Base-by-base conservation (phyloP, 495 filamentous ascomycete species). In the Evernia prunastri region DNA sequence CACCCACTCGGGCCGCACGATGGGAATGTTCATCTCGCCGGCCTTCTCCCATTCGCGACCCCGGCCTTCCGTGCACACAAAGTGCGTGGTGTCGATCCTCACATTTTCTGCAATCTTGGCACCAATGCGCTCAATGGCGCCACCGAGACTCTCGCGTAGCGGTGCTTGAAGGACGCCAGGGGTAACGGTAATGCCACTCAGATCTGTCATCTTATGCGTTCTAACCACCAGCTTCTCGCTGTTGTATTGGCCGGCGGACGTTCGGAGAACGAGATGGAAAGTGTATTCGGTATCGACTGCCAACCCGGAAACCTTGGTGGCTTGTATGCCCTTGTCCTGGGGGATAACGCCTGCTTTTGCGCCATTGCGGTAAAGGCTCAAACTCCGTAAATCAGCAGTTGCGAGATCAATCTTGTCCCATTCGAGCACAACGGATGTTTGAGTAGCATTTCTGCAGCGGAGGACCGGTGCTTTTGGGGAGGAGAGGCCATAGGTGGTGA, bases 141-240 rank as follows among this genome's bases (percentile, higher is more conserved):
- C 81, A 27, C 82, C 77, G 1, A 99, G 82, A 49, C 81, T 85
- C 61, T 96, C 92, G 66, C 86, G 84, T 54, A 87, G 81, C 39
- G 86, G 81, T 9, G 88, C 78, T 3, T 91, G 89, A 66, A 99
- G 80, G 63, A 96, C 82, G 25, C 94, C 94, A 8, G 91, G 88
- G 17, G 92, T 97, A 61, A 99, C 89, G 15, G 95, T 97, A 73
- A 99, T 95, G 56, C 94, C 94, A 60, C 87, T 90, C 56, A 99
- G 80, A 75, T 99, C 94, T 35, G 94, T 97, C 95, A 97, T 97
- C 80, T 97, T 96, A 78, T 97, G 95, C 51, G 94, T 99, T 66
- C 86, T 85, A 56, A 96, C 90, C 11, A 83, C 83, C 60, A 99
- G 79, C 72, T 89, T 90, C 72, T 96, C 89, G 68, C 87, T 91